Base-by-base conservation (phyloP, 306 rosid species). In the Comarum palustre region DNA sequence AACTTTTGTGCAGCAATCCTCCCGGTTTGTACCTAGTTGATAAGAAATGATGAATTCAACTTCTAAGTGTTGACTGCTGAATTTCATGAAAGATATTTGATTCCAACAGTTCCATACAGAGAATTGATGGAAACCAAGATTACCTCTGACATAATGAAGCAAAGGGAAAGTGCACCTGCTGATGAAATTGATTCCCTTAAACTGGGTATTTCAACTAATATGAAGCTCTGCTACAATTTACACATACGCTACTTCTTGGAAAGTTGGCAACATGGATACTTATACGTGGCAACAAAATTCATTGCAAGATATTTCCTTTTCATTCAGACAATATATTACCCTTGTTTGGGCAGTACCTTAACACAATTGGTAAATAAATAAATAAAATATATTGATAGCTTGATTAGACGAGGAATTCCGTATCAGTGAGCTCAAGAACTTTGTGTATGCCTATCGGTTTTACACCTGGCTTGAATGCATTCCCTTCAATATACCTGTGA, bases 341-440 rank as follows among this genome's bases (percentile, higher is more conserved):
- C 78, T 69, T 69, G 39, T 71, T 72, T 58, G 57, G 75, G 43
- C n/a, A 20, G 55, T 58, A 57, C 42, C 4, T 36, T 36, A 73
- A 75, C 86, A 79, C 69, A 73, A 72, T 25, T 87, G 68, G 57
- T 69, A 75, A 65, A 69, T 39, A 71, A 63, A 66, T 41, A 69
- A 68, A 61, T n/a, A n/a, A 67, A 75, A 66, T 46, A 73, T 64
- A 13, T 41, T 42, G 82, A 62, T 42, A 48, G 65, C 73, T 76
- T 24, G 74, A 68, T 84, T 89, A 95, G 68, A 90, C 96, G 16
- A 92, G 86, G 85, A 94, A 91, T 61, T 95, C 99, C 2, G 91
- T 4, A 52, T 95, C 96, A 57, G 97, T 88, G 84, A 95, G 93
- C 82, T 91, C 99, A 58, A 95, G 97, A 83, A 87, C 92, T 83